Evolutionary conservation across 2,329 filamentous ascomycete species (phyloP), one percentile per base, ranked within the genome.

Genomic region (Botrytis hyacinthi): DNA sequence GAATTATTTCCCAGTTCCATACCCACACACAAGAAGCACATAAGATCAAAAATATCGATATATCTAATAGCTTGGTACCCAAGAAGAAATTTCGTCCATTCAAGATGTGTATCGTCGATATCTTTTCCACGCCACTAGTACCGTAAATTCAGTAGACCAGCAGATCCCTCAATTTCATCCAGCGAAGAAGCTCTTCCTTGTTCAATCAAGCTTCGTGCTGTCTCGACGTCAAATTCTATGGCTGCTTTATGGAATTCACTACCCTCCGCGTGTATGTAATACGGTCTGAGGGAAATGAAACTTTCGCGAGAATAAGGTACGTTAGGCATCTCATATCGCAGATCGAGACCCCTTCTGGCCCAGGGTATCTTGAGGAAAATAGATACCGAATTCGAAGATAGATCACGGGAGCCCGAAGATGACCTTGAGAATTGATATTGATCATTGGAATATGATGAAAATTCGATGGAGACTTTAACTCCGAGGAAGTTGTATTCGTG

Each of bases 381-480:
- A 18, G 51, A 29, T 54, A 29, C 51, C 4, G n/a, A 29, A 54
- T n/a, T 54, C 3, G 51, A 54, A 54, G 51, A 29, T 29, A 54
- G 3, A 29, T 54, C 6, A 5, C 3, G 6, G 29, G 51, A 18
- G 51, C 6, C n/a, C 14, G 14, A 54, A 18, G n/a, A 8, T 54
- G 3, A 54, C 3, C 51, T 29, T 9, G n/a, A 54, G 14, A 29
- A 54, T 16, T 54, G n/a, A 29, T 54, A 18, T 54, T 29, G n/a
- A 54, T 0, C 2, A 54, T 29, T 29, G 26, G 51, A 0, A 29
- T 54, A 5, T 0, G 51, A 54, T 29, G 14, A 18, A 5, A 54
- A 1, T 29, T 14, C 0, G 14, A 54, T n/a, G n/a, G 14, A 54
- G 3, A 54, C n/a, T 1, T 16, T 0, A 54, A 54, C 4, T 3